These are phyloP conservation scores for Candida khao-thaluensis DNA, from an alignment of 805 yeast species.

Conservation along the genomic window DNA sequence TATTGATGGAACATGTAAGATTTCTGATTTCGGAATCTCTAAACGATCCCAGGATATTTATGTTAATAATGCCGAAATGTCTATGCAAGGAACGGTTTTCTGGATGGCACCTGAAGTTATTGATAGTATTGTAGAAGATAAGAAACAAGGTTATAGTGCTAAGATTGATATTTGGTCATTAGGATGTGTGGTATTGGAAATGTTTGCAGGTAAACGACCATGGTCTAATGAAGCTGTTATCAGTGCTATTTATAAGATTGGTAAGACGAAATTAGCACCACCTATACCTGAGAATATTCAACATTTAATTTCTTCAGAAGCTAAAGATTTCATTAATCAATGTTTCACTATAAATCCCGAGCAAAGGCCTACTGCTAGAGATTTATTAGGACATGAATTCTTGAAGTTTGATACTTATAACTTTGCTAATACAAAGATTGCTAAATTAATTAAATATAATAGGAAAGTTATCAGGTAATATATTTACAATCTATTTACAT, in stretches of 20 bases:
- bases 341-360: constrained; percentile 80
- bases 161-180: constrained; percentile 98
- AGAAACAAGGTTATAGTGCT: constrained; percentile 91
- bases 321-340: constrained; percentile 65
- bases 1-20: constrained; percentile 89
- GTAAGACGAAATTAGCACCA: constrained; percentile 85
- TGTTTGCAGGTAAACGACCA: constrained; percentile 97
- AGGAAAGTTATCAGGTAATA: constrained; percentile 14
- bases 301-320: constrained; percentile 60
- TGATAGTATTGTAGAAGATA: constrained; percentile 70
- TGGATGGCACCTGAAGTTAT: constrained; percentile 99
- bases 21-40: constrained; percentile 95
- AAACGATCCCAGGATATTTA: constrained; percentile 75
- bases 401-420: constrained; percentile 44
- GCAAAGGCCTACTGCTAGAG: constrained; percentile 82
- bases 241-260: constrained; percentile 88
- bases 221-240: constrained; percentile 96
- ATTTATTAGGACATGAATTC: constrained; percentile 56
- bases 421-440: constrained; percentile 55
- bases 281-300: constrained; percentile 91
- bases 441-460: constrained; percentile 47
- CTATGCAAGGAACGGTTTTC: constrained; percentile 97
- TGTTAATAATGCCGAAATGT: constrained; percentile 90
- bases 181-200: constrained; percentile 95
- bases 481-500: too few species aligned